Evolutionary conservation across 73 alveolate species (phyloP).

Genomic region (Effrenium voratum): DNA sequence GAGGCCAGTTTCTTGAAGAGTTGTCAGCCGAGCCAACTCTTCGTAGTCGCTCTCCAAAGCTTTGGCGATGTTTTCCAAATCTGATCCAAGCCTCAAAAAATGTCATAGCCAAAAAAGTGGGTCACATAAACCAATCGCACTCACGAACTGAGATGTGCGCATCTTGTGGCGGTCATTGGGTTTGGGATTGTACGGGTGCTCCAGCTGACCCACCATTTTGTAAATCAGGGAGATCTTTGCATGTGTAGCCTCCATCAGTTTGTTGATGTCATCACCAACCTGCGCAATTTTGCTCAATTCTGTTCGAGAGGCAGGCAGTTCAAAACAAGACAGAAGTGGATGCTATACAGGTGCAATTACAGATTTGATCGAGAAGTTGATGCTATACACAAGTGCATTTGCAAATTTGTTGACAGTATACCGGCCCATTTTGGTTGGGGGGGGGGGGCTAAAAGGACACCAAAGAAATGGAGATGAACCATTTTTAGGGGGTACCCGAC

Average conservation of each 20-base stretch:
- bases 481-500: no score
- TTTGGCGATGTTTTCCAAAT: background rate
- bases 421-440: background rate
- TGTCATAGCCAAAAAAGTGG: background rate
- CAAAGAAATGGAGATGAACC: no score
- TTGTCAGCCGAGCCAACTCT: background rate
- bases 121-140: background rate
- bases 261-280: conserved; percentile 6
- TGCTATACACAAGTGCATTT: no score
- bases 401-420: background rate
- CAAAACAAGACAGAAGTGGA: no score
- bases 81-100: background rate
- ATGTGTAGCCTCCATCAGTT: background rate
- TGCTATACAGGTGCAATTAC: no score
- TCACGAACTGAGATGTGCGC: background rate
- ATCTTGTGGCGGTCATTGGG: background rate
- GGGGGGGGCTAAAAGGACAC: no score
- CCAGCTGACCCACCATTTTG: background rate
- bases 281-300: background rate
- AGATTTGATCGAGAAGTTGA: no score
- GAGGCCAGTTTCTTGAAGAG: background rate
- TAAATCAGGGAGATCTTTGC: background rate
- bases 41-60: background rate
- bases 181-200: conserved; percentile 27
- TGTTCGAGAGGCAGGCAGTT: background rate